phyloP scores from a whole-genome alignment of 129 eudicot genomes.

The Chrysanthemum seticuspe region DNA sequence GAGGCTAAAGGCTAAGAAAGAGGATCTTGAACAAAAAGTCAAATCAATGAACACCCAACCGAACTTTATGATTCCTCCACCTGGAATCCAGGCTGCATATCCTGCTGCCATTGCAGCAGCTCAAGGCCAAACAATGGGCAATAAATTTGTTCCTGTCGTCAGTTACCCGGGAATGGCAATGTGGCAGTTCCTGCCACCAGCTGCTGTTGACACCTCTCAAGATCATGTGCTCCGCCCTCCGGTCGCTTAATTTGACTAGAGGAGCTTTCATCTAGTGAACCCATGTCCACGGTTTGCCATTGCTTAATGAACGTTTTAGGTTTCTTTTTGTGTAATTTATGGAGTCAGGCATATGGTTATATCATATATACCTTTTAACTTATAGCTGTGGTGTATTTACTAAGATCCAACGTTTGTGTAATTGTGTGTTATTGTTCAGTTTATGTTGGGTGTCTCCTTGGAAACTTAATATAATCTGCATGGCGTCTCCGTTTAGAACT shows the following conservation, averaged over 20 bases:
- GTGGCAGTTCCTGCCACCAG: constrained; percentile 98
- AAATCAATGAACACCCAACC: constrained; percentile 56
- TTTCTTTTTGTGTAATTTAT: constrained; percentile 21
- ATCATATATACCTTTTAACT: constrained; percentile 21
- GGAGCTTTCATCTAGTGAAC: background rate
- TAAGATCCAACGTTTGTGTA: background rate
- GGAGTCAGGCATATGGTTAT: constrained; percentile 15
- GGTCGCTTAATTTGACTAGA: constrained; percentile 60
- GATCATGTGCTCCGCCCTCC: constrained; percentile 90
- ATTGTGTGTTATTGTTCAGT: constrained; percentile 1
- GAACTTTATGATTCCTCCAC: constrained; percentile 41
- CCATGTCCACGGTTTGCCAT: constrained; percentile 14
- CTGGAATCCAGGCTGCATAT: constrained; percentile 57
- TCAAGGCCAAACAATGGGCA: constrained; percentile 55
- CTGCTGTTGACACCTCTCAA: constrained; percentile 81
- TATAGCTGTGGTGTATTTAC: constrained; percentile 6
- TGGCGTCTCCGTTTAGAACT: background rate
- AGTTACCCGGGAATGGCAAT: constrained; percentile 88
- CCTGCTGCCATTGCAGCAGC: constrained; percentile 42
- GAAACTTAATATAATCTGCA: no score
- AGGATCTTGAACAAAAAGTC: constrained; percentile 57
- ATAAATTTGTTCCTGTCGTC: constrained; percentile 64
- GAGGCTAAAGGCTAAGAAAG: constrained; percentile 69
- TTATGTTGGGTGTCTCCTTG: background rate
- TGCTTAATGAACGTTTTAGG: constrained; percentile 18